Percentiles rank a stretch among this genome's conserved stretches.
Conservation (phyloP, 2,329 filamentous ascomycete genomes). For the Colletotrichum aenigma region DNA sequence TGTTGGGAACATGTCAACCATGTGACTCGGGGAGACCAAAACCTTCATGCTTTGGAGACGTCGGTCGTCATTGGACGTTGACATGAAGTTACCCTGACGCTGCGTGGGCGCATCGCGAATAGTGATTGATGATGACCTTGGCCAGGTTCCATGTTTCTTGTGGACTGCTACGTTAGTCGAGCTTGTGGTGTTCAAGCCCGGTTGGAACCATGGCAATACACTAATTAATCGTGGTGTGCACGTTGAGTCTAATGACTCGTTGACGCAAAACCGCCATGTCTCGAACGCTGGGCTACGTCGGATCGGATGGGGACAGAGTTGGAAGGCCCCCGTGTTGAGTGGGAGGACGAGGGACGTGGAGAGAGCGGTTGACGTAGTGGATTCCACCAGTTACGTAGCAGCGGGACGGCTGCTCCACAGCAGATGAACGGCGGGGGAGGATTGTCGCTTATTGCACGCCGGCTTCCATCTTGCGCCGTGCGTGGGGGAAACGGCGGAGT, state of each 20-base stretch:
- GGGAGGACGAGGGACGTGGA: neutral
- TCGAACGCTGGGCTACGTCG: constrained; percentile 3
- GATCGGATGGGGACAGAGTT: neutral
- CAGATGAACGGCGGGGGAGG: constrained; percentile 2
- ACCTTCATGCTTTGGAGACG: neutral
- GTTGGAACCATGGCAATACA: neutral
- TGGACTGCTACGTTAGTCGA: neutral
- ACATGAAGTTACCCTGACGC: neutral
- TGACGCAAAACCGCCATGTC: neutral
- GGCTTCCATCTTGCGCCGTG: neutral
- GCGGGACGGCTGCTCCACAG: constrained; percentile 1
- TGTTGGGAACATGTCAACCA: neutral
- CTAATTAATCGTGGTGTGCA: neutral
- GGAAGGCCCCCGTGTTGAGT: neutral
- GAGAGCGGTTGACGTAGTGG: constrained; percentile 9
- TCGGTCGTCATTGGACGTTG: neutral
- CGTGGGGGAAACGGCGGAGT: neutral
- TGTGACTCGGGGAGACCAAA: neutral
- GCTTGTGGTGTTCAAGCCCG: neutral
- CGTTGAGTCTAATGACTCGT: constrained; percentile 8
- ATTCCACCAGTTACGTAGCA: constrained; percentile 8
- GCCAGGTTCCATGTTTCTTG: neutral
- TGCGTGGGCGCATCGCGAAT: neutral
- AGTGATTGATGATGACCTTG: neutral
- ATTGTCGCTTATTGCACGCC: neutral